Percentiles rank a stretch among this genome's conserved stretches.
Evolutionary conservation across 208 protist genomes (phyloP).

Genomic region (Plasmodiophora brassicae): DNA sequence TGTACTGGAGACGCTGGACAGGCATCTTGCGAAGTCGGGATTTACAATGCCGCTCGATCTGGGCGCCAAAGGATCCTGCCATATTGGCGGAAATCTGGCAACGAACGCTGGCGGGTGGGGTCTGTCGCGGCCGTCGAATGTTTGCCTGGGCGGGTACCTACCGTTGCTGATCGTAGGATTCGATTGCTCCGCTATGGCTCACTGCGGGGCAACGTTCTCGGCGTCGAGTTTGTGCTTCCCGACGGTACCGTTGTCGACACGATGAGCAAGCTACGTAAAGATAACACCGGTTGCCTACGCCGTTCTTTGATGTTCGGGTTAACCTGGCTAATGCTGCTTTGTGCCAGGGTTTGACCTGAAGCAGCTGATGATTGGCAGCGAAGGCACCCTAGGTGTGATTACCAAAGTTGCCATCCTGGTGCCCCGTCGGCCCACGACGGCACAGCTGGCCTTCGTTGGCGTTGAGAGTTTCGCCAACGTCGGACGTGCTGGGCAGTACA

Average conservation of each 20-base stretch:
- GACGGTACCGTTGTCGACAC: conserved; percentile 64
- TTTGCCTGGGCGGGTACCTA: conserved; percentile 43
- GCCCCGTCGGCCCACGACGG: conserved; percentile 49
- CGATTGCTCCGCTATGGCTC: conserved; percentile 71
- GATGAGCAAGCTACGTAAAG: conserved; percentile 78
- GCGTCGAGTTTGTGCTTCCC: conserved; percentile 77
- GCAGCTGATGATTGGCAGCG: conserved; percentile 90
- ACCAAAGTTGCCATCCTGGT: conserved; percentile 68
- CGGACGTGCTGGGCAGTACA: not conserved
- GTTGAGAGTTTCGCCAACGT: conserved; percentile 31
- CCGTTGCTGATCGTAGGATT: conserved; percentile 15
- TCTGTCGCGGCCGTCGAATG: conserved; percentile 64
- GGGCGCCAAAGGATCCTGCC: conserved; percentile 83
- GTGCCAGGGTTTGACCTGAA: conserved; percentile 87
- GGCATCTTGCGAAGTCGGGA: conserved; percentile 64
- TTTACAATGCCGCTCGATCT: conserved; percentile 88
- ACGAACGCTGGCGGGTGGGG: conserved; percentile 93
- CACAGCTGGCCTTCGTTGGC: conserved; percentile 42
- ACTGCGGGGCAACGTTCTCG: conserved; percentile 84
- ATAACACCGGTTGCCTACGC: conserved; percentile 71
- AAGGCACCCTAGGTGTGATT: conserved; percentile 89
- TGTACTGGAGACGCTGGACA: conserved; percentile 78
- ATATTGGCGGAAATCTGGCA: conserved; percentile 89
- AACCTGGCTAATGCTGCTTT: not conserved
- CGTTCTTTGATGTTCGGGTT: not conserved